phyloP scores from a whole-genome alignment of 192 early-diverging fungal genomes.

The Linnemannia hyalina region DNA sequence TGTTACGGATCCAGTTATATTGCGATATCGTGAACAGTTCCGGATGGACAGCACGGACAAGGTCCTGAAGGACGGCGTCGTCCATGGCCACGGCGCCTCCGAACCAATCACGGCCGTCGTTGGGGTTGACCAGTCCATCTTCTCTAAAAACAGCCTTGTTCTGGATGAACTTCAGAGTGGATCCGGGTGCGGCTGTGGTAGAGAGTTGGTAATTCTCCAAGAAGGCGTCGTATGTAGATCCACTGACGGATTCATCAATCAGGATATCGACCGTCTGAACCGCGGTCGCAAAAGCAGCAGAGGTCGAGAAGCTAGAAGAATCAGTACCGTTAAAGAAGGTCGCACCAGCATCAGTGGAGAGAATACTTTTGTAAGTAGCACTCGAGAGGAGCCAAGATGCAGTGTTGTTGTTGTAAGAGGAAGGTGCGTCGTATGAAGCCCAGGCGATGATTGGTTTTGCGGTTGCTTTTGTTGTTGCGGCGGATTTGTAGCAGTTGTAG shows the following conservation, averaged over 20 bases:
- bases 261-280: slow-evolving; percentile 72
- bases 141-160: slow-evolving; percentile 75
- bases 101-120: slow-evolving; percentile 80
- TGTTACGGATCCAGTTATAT: slow-evolving; percentile 79
- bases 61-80: slow-evolving; percentile 78
- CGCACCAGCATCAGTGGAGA: slow-evolving; percentile 78
- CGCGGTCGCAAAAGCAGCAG: slow-evolving; percentile 63
- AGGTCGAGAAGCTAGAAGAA: slow-evolving; percentile 44
- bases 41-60: slow-evolving; percentile 75
- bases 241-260: slow-evolving; percentile 78
- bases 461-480: slow-evolving; percentile 26
- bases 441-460: slow-evolving; percentile 72
- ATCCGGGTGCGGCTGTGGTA: slow-evolving; percentile 53
- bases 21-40: slow-evolving; percentile 58
- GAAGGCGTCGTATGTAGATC: slow-evolving; percentile 66
- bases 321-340: slow-evolving; percentile 63
- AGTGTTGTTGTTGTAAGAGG: slow-evolving; percentile 76
- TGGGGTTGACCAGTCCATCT: slow-evolving; percentile 72
- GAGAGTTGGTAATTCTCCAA: slow-evolving; percentile 67
- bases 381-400: slow-evolving; percentile 70
- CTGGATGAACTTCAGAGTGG: slow-evolving; percentile 72
- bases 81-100: slow-evolving; percentile 74
- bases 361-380: slow-evolving; percentile 69
- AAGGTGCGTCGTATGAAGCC: slow-evolving; percentile 69
- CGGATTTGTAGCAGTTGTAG: slow-evolving; percentile 67